Conservation (phyloP, 108 stramenopile genomes). For the Skeletonema menzelii region DNA sequence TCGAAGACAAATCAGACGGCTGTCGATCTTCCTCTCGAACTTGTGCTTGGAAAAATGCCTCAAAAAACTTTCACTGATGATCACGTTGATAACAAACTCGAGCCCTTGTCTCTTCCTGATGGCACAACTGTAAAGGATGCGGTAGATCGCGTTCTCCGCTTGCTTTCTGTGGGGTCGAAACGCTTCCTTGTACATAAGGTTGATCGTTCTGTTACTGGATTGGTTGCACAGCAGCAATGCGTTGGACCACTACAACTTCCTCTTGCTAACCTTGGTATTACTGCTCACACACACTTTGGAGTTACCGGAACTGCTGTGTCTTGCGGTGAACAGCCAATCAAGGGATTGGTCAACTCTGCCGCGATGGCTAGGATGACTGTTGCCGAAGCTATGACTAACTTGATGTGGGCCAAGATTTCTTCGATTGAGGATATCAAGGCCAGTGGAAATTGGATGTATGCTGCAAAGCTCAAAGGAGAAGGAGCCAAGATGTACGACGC, state of each 20-base stretch:
- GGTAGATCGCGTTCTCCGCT: conserved; percentile 90
- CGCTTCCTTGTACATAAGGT: conserved; percentile 99
- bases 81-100: conserved; percentile 54
- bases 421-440: conserved; percentile 94
- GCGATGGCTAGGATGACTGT: conserved; percentile 97
- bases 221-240: conserved; percentile 99
- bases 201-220: conserved; percentile 98
- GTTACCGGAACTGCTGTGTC: conserved; percentile 95
- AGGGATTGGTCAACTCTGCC: conserved; percentile 90
- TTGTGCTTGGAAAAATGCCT: conserved; percentile 98
- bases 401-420: conserved; percentile 96
- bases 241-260: conserved; percentile 98
- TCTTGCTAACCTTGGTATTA: conserved; percentile 93
- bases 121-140: conserved; percentile 70
- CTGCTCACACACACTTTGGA: conserved; percentile 94
- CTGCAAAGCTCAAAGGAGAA: conserved; percentile 97
- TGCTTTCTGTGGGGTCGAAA: conserved; percentile 96
- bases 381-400: conserved; percentile 98
- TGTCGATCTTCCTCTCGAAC: conserved; percentile 95
- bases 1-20: conserved; percentile 87
- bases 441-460: conserved; percentile 99
- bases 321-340: conserved; percentile 98
- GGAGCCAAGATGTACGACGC: conserved; percentile 98
- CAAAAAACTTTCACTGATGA: conserved; percentile 95
- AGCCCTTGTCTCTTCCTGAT: conserved; percentile 73